Evolutionary conservation across 2,329 filamentous ascomycete species (phyloP).

Genomic region (Claviceps africana): DNA sequence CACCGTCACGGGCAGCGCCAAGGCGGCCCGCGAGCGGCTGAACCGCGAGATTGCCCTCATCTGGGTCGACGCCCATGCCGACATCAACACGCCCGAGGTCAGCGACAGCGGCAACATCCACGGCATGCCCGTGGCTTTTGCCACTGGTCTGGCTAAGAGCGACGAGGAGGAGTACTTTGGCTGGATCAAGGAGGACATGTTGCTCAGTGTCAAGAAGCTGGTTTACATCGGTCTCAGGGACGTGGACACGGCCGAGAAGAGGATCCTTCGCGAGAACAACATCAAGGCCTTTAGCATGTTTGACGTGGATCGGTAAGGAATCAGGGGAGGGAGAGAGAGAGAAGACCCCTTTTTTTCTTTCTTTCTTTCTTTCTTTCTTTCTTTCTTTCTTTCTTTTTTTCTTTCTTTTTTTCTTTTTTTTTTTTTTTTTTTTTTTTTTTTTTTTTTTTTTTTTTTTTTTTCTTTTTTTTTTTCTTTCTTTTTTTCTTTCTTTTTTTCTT

Average conservation of each 20-base stretch:
- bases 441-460: too few relatives aligned
- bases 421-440: too few relatives aligned
- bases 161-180: slow-evolving; percentile 71
- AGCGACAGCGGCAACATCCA: slow-evolving; percentile 88
- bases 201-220: slow-evolving; percentile 62
- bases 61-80: slow-evolving; percentile 96
- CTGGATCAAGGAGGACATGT: slow-evolving; percentile 67
- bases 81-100: slow-evolving; percentile 92
- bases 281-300: slow-evolving; percentile 99
- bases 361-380: not conserved
- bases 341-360: not conserved
- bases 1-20: slow-evolving; percentile 74
- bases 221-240: slow-evolving; percentile 95
- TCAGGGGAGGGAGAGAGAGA: too few relatives aligned
- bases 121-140: slow-evolving; percentile 91
- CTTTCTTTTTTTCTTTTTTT: too few relatives aligned
- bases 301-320: slow-evolving; percentile 76
- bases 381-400: slow-evolving; percentile 5
- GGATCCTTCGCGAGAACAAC: slow-evolving; percentile 70
- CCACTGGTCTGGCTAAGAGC: slow-evolving; percentile 71
- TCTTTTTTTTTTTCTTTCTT: too few relatives aligned
- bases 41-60: slow-evolving; percentile 81
- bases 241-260: slow-evolving; percentile 88
- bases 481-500: too few relatives aligned
- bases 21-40: slow-evolving; percentile 72